Evolutionary conservation across 305 asterid genomes (phyloP).

Genomic region (Solanum hybrid): DNA sequence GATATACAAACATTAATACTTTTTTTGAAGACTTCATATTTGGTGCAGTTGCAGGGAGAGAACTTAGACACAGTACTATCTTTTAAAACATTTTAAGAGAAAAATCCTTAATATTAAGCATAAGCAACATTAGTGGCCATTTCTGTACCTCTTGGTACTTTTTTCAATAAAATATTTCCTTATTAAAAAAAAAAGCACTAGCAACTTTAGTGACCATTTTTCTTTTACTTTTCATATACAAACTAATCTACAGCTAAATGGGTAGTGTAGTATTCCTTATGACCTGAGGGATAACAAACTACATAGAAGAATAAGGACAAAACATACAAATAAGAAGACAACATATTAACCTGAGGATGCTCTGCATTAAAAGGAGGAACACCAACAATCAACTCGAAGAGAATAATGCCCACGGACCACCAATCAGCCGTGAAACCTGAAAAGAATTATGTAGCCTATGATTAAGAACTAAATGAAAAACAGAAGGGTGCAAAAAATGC

Average conservation of each 20-base stretch:
- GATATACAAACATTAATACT: not conserved
- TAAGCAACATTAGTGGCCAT: not conserved
- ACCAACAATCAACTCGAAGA: slow-evolving; percentile 95
- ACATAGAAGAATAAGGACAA: not conserved
- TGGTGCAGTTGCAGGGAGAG: not conserved
- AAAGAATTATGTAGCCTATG: slow-evolving; percentile 13
- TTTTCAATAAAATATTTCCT: not conserved
- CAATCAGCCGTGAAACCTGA: slow-evolving; percentile 96
- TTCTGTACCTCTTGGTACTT: not conserved
- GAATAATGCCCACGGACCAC: slow-evolving; percentile 99
- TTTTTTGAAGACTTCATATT: not conserved
- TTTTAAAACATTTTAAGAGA: not conserved
- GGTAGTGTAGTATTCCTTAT: not conserved
- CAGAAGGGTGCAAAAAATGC: not conserved
- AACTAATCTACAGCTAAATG: not conserved
- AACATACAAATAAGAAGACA: not conserved
- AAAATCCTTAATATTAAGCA: not conserved
- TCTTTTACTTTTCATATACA: not conserved
- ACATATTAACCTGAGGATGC: slow-evolving; percentile 82
- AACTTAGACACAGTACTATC: not conserved
- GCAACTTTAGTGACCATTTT: not conserved
- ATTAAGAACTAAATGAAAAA: not conserved
- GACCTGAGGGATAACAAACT: not conserved
- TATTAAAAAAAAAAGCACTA: not conserved
- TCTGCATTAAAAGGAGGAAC: slow-evolving; percentile 99